These are phyloP conservation scores for Microdochium trichocladiopsis DNA, from an alignment of 2,329 filamentous ascomycete species.

Conservation along the genomic window DNA sequence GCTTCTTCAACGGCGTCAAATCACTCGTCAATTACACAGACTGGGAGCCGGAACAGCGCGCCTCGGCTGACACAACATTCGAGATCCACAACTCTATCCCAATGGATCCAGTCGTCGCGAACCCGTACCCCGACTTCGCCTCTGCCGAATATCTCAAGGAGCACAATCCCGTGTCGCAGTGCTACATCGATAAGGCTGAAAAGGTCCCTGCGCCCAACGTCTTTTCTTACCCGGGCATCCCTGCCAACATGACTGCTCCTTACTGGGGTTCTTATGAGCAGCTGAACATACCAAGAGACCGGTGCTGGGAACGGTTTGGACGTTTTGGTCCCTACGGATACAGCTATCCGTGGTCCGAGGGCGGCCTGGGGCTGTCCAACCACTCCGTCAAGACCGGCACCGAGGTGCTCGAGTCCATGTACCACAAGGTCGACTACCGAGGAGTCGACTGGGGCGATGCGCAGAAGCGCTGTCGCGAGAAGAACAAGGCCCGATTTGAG, in stretches of 20 bases:
- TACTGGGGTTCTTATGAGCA: conserved; percentile 58
- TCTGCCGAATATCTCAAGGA: conserved; percentile 16
- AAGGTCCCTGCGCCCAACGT: conserved; percentile 20
- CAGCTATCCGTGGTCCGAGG: conserved; percentile 56
- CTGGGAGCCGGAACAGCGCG: conserved; percentile 18
- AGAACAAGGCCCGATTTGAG: conserved; percentile 44
- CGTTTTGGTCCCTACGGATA: conserved; percentile 61
- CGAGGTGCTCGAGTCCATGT: conserved; percentile 31
- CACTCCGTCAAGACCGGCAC: conserved; percentile 54
- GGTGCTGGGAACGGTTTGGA: conserved; percentile 68
- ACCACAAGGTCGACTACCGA: conserved; percentile 27
- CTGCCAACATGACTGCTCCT: conserved; percentile 56
- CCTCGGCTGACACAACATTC: conserved; percentile 8
- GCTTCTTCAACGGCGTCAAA: conserved; percentile 18
- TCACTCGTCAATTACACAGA: conserved; percentile 17
- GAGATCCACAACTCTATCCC: conserved; percentile 12
- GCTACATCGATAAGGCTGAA: conserved; percentile 43
- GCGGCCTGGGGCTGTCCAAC: conserved; percentile 54
- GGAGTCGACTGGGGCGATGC: conserved; percentile 24
- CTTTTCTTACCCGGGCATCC: conserved; percentile 52
- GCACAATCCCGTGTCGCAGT: conserved; percentile 22
- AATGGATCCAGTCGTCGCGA: conserved; percentile 15
- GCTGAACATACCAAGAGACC: conserved; percentile 51
- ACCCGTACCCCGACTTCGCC: conserved; percentile 17
- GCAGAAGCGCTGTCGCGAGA: conserved; percentile 27